Evolutionary conservation across 2,329 filamentous ascomycete genomes (phyloP).

Genomic region (Thelonectria rubi): DNA sequence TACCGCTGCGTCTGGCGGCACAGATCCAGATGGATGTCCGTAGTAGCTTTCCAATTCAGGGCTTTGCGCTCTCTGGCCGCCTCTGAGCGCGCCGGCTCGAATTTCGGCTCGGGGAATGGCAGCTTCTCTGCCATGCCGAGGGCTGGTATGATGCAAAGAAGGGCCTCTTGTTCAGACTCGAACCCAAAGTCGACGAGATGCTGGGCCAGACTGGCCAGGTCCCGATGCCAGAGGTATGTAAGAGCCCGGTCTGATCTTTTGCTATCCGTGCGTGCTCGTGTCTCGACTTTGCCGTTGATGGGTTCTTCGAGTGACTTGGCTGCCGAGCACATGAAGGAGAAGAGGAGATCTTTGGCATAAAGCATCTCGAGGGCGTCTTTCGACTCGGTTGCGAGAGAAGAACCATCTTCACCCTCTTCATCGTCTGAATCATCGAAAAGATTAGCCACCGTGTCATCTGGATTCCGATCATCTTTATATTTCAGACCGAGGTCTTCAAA

Average conservation of each 20-base stretch:
- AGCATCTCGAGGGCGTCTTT: neutral
- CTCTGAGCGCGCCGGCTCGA: neutral
- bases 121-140: constrained; percentile 8
- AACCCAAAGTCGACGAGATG: neutral
- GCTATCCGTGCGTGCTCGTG: neutral
- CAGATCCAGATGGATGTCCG: too few relatives aligned
- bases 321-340: constrained; percentile 8
- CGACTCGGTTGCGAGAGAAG: neutral
- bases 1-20: too few relatives aligned
- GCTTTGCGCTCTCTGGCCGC: too few relatives aligned
- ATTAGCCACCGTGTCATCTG: too few relatives aligned
- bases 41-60: too few relatives aligned
- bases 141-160: neutral
- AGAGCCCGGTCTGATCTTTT: neutral
- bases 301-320: neutral
- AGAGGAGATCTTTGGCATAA: constrained; percentile 13
- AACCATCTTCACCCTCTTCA: neutral
- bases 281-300: neutral
- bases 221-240: neutral
- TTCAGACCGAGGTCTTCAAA: too few relatives aligned
- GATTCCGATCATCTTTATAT: too few relatives aligned
- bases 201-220: neutral
- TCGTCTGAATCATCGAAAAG: too few relatives aligned
- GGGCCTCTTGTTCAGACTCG: neutral
- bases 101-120: neutral